Evolutionary conservation across 768 basidiomycete species (phyloP), one percentile per base, ranked within the genome.

Genomic region (Lentinula guzmanii): DNA sequence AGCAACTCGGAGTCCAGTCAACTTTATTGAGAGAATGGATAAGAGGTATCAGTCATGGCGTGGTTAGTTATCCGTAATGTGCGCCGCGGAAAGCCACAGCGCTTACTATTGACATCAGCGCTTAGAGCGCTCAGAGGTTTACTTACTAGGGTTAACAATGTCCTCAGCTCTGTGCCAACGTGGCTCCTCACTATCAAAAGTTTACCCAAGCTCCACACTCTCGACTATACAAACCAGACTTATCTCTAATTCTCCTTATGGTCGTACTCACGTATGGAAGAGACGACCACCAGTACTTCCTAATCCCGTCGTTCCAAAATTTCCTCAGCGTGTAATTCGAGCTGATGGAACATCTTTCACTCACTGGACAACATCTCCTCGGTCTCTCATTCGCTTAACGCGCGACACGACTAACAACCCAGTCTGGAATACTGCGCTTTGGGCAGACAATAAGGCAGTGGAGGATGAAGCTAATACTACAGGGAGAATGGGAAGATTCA

Each of bases 391-490:
- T 51, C 83, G 86, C 41, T 79, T 95, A 52, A 91, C 93, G 18
- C 86, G 93, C 45, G 94, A 96, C 68, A 87, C 91, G 54, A 91
- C 90, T 15, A 97, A 94, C 71, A 87, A 94, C 67, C 91, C 94
- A 1, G 73, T 93, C 5, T 97, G 90, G 89, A 90, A 91, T 68
- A 84, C 89, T 2, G 82, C 83, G 3, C 75, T 79, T 62, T 78
- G 79, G 64, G 75, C 80, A 28, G 77, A 77, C 61, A 85, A 81
- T 45, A 71, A 76, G 34, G 77, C 77, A 1, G 70, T 86, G 52
- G 86, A 86, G 65, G 90, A 90, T 63, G 90, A 91, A 68, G 84
- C 77, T 63, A 85, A 84, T 55, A 82, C 84, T 52, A 83, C 86
- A 1, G 94, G 94, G 6, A 78, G 94, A 10, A 74, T 95, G 68